Base-by-base conservation (phyloP, 768 basidiomycete species). In the Suillus variegatus region DNA sequence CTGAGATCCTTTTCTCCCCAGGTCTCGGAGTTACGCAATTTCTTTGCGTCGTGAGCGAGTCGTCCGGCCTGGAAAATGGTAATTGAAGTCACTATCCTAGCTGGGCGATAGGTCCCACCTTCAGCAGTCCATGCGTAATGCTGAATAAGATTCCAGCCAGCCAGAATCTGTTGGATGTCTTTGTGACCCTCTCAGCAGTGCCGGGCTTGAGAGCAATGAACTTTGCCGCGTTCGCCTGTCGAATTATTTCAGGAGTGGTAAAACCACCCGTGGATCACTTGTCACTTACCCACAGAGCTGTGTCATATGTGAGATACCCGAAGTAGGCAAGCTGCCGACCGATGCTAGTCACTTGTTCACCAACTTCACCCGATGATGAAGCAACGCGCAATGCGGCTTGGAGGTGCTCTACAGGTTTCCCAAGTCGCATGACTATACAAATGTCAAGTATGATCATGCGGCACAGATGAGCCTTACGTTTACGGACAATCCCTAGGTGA, bases 321-420 rank as follows among this genome's bases (percentile, higher is more conserved):
- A 94, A 95, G 81, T 98, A 99, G 3, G 86, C 85, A 20, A 99
- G 74, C 76, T 99, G 97, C 57, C 94, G 84, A 41, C 85, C 89
- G 69, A 97, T 87, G 28, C 91, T 88, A 0, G 91, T 85, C 63
- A 95, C 80, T 67, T 90, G 90, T 73, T 98, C 93, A 13, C 84
- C 78, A 1, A 88, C 69, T 64, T 88, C 84, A 7, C 82, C 82
- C 5, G 86, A 67, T 1, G 84, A 74, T 35, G 88, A 77, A 4
- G 87, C 80, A 22, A 91, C 89, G 61, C 89, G 89, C 54, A 97
- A 79, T 38, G 94, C 95, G 1, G 94, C 88, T 75, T 99, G 97
- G 7, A 96, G 82, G 78, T 97, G 94, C 74, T 99, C 97, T 67
- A 96, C 70, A 9, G 95, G 95, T 78, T 98, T 97, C 70, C 95